These are phyloP conservation scores for Infundibulicybe gibba DNA, from an alignment of 768 basidiomycete species.

Conservation along the genomic window DNA sequence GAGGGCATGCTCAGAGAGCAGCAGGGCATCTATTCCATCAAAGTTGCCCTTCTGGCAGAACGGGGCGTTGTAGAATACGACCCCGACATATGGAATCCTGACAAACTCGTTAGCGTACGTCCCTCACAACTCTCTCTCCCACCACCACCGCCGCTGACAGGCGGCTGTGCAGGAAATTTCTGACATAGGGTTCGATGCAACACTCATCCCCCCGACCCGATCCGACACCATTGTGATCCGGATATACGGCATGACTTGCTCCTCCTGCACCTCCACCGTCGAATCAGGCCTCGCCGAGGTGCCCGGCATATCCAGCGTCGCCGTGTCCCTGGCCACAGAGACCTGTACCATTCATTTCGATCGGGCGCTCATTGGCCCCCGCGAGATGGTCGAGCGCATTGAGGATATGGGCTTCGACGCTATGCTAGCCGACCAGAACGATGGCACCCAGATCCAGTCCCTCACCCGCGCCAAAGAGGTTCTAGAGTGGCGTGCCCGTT, in stretches of 20 bases:
- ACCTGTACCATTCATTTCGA: slow-evolving; percentile 77
- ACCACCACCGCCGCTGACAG: slow-evolving; percentile 6
- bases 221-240: slow-evolving; percentile 71
- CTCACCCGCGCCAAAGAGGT: slow-evolving; percentile 90
- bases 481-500: slow-evolving; percentile 80
- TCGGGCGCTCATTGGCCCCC: slow-evolving; percentile 63
- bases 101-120: slow-evolving; percentile 74
- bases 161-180: slow-evolving; percentile 73
- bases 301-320: slow-evolving; percentile 71
- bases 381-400: slow-evolving; percentile 86
- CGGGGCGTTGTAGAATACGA: slow-evolving; percentile 91
- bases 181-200: slow-evolving; percentile 90
- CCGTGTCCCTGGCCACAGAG: slow-evolving; percentile 75
- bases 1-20: slow-evolving; percentile 80
- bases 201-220: slow-evolving; percentile 60
- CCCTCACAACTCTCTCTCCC: not conserved
- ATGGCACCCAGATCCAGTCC: slow-evolving; percentile 81
- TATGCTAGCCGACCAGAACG: slow-evolving; percentile 74
- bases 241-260: slow-evolving; percentile 91
- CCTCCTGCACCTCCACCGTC: slow-evolving; percentile 74
- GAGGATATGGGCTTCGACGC: slow-evolving; percentile 92
- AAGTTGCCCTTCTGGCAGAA: slow-evolving; percentile 97
- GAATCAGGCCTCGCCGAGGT: slow-evolving; percentile 64
- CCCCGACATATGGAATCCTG: slow-evolving; percentile 71
- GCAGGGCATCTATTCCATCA: slow-evolving; percentile 85